phyloP scores from a whole-genome alignment of 495 filamentous ascomycete genomes.

The Lepidopterella palustris region DNA sequence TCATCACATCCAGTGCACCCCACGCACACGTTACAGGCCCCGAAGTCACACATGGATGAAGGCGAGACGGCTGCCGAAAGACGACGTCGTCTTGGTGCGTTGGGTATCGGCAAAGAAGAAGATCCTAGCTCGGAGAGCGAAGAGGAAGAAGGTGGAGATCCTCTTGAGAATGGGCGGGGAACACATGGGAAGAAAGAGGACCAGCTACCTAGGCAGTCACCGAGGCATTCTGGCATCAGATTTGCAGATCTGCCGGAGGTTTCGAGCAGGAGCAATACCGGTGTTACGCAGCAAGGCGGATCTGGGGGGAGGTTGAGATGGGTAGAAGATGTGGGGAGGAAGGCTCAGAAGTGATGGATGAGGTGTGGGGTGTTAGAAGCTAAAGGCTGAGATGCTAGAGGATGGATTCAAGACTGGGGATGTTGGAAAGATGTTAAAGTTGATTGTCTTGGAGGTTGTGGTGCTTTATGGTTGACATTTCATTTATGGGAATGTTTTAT shows the following conservation, averaged over 20 bases:
- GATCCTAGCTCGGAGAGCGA: conserved; percentile 44
- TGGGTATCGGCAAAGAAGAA: conserved; percentile 58
- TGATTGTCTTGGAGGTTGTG: too few relatives aligned
- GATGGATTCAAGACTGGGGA: too few relatives aligned
- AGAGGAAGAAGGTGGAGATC: conserved; percentile 46
- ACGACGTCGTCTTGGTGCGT: conserved; percentile 72
- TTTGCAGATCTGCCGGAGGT: conserved; percentile 41
- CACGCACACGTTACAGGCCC: background rate
- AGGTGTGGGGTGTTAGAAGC: background rate
- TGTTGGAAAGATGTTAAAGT: too few relatives aligned
- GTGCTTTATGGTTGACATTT: too few relatives aligned
- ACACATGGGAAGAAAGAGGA: conserved; percentile 23
- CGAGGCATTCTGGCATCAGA: conserved; percentile 37
- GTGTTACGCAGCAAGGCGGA: background rate
- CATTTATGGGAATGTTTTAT: too few relatives aligned
- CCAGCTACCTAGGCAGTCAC: conserved; percentile 6
- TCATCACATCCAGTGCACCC: conserved; percentile 39
- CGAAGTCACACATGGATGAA: conserved; percentile 39
- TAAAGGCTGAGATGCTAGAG: too few relatives aligned
- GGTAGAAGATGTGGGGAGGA: conserved; percentile 23
- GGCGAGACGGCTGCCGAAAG: conserved; percentile 80
- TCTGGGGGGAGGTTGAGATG: conserved; percentile 20
- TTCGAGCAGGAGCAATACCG: conserved; percentile 2
- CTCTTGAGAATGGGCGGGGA: conserved; percentile 13
- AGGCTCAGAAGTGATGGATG: background rate